These are phyloP conservation scores for Sistotremastrum suecicum DNA, from an alignment of 768 basidiomycete genomes.

Conservation along the genomic window DNA sequence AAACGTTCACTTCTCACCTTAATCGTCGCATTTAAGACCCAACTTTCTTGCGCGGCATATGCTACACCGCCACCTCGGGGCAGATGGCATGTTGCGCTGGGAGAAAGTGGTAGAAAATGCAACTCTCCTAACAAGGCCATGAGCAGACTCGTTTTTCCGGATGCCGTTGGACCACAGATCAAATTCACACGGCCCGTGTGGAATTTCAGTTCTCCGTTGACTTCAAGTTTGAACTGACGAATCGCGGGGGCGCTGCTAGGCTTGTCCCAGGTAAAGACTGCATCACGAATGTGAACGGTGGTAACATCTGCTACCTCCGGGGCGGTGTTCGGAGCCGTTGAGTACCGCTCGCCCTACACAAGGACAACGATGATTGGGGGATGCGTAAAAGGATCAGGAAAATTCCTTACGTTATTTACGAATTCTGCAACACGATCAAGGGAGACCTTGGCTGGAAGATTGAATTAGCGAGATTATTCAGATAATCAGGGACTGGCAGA, in stretches of 20 bases:
- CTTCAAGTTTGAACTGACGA: no score
- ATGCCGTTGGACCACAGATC: constrained; percentile 18
- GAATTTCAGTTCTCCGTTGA: background rate
- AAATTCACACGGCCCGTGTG: constrained; percentile 11
- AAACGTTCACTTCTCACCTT: constrained; percentile 1
- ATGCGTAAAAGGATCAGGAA: no score
- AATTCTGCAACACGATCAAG: constrained; percentile 26
- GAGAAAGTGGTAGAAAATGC: constrained; percentile 15
- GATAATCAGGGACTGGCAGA: no score
- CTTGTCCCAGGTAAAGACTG: no score
- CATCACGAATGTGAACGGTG: no score
- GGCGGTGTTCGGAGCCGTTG: no score
- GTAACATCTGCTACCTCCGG: no score
- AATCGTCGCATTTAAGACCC: constrained; percentile 34
- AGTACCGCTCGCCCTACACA: no score
- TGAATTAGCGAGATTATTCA: background rate
- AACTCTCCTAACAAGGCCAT: constrained; percentile 20
- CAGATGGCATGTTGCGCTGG: constrained; percentile 26
- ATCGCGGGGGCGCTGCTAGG: no score
- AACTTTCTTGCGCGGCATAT: constrained; percentile 34
- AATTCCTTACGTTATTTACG: constrained; percentile 15
- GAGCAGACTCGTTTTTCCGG: constrained; percentile 19
- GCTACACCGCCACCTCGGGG: constrained; percentile 31
- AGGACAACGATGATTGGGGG: no score
- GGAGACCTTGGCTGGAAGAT: constrained; percentile 21